These are phyloP conservation scores for Sugiyamaella marilandica DNA, from an alignment of 805 yeast genomes.

Conservation along the genomic window DNA sequence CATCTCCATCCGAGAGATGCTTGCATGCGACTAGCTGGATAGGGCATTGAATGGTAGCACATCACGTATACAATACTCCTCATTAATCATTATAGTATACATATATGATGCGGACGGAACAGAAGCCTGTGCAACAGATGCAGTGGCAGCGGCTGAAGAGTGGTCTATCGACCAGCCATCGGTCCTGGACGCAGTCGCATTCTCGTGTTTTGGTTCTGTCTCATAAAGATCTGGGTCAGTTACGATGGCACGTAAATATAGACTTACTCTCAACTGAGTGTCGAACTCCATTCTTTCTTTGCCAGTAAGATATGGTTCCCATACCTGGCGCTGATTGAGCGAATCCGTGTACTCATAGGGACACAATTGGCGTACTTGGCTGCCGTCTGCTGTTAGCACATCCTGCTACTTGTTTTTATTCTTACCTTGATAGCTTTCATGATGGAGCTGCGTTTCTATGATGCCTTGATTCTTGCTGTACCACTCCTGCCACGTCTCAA, in stretches of 20 bases:
- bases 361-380: constrained; percentile 19
- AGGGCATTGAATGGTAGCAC: too few species aligned
- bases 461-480: constrained; percentile 19
- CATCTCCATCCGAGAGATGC: too few species aligned
- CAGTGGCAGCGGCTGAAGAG: background rate
- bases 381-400: constrained; percentile 7
- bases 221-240: constrained; percentile 19
- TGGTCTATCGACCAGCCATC: constrained; percentile 12
- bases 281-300: constrained; percentile 28
- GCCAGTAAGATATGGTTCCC: constrained; percentile 30
- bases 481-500: constrained; percentile 31
- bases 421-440: constrained; percentile 4
- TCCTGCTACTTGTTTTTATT: background rate
- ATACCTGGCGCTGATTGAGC: constrained; percentile 27
- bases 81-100: too few species aligned
- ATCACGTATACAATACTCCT: too few species aligned
- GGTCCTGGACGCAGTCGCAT: constrained; percentile 32
- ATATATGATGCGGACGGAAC: too few species aligned
- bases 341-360: constrained; percentile 30
- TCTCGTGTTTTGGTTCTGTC: constrained; percentile 21
- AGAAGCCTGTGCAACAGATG: too few species aligned
- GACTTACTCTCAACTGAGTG: constrained; percentile 25
- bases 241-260: background rate
- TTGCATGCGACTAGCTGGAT: too few species aligned
- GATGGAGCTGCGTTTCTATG: constrained; percentile 18